Conservation (phyloP, 2,329 filamentous ascomycete genomes). For the Colletotrichum tropicicola region DNA sequence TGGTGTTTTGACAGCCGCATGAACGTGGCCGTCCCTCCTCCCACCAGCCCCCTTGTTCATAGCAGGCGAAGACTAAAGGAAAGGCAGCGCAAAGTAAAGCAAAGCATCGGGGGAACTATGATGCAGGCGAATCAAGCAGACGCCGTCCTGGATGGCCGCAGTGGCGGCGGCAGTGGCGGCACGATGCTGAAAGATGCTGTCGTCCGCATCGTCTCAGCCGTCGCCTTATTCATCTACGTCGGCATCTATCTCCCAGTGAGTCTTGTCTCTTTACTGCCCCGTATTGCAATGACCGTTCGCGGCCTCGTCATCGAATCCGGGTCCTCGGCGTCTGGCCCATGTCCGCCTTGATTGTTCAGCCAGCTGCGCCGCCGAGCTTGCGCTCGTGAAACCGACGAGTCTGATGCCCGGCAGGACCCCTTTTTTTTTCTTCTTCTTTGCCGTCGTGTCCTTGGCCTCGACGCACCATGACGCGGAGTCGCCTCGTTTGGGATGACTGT, state of each 20-base stretch:
- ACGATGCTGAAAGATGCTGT: not conserved
- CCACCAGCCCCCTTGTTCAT: not conserved
- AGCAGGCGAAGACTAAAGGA: not conserved
- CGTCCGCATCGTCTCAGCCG: not conserved
- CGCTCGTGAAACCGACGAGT: slow-evolving; percentile 40
- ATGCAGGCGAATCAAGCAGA: not conserved
- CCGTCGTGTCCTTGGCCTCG: slow-evolving; percentile 32
- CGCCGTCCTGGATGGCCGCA: too few species aligned
- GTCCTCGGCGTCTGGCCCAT: not conserved
- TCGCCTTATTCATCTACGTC: slow-evolving; percentile 13
- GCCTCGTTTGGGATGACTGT: not conserved
- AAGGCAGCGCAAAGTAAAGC: not conserved
- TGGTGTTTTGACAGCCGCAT: slow-evolving; percentile 25
- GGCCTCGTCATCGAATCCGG: not conserved
- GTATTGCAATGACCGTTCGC: not conserved
- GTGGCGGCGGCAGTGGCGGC: not conserved
- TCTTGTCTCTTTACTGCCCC: not conserved
- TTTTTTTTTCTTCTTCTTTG: too few species aligned
- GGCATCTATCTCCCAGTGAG: slow-evolving; percentile 19
- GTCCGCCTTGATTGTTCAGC: not conserved
- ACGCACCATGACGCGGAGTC: slow-evolving; percentile 15
- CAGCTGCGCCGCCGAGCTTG: slow-evolving; percentile 17
- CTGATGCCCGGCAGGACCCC: too few species aligned
- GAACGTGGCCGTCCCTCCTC: slow-evolving; percentile 8
- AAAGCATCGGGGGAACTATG: not conserved